Evolutionary conservation across 2,329 filamentous ascomycete species (phyloP).

Genomic region (Aspergillus sp.): DNA sequence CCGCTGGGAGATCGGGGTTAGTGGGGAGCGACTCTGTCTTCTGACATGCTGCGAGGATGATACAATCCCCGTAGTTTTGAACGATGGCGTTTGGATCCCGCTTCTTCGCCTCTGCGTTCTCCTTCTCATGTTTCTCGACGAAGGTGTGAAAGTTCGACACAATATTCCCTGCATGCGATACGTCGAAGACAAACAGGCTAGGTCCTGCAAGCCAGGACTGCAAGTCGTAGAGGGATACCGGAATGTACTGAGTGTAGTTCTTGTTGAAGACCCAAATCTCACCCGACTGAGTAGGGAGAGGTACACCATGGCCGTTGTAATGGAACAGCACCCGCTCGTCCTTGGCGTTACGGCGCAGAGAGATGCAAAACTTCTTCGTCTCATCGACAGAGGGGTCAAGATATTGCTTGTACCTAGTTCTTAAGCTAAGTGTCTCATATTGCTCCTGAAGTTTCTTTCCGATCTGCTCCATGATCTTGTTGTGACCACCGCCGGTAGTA

Average conservation of each 20-base stretch:
- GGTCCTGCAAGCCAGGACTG: slow-evolving; percentile 95
- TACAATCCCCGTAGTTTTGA: slow-evolving; percentile 75
- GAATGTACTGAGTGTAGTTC: slow-evolving; percentile 98
- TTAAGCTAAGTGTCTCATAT: slow-evolving; percentile 91
- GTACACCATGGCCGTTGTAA: slow-evolving; percentile 97
- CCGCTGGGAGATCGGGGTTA: slow-evolving; percentile 87
- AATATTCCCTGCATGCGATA: slow-evolving; percentile 93
- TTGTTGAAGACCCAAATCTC: slow-evolving; percentile 99
- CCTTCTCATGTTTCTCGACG: slow-evolving; percentile 89
- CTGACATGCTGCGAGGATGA: slow-evolving; percentile 88
- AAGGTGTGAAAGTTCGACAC: slow-evolving; percentile 92
- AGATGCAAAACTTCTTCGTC: slow-evolving; percentile 93
- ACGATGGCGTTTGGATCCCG: slow-evolving; percentile 69
- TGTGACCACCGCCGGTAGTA: slow-evolving; percentile 69
- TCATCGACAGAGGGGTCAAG: slow-evolving; percentile 96
- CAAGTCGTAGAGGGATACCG: slow-evolving; percentile 90
- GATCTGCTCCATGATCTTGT: slow-evolving; percentile 88
- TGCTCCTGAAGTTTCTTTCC: slow-evolving; percentile 94
- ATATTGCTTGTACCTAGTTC: slow-evolving; percentile 97
- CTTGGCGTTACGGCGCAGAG: slow-evolving; percentile 86
- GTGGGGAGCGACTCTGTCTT: slow-evolving; percentile 92
- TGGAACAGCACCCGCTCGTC: slow-evolving; percentile 96
- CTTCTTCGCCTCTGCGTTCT: slow-evolving; percentile 74
- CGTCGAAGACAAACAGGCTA: slow-evolving; percentile 96
- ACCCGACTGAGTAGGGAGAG: slow-evolving; percentile 89